phyloP scores from a whole-genome alignment of 495 filamentous ascomycete species.

The Tuber magnatum region DNA sequence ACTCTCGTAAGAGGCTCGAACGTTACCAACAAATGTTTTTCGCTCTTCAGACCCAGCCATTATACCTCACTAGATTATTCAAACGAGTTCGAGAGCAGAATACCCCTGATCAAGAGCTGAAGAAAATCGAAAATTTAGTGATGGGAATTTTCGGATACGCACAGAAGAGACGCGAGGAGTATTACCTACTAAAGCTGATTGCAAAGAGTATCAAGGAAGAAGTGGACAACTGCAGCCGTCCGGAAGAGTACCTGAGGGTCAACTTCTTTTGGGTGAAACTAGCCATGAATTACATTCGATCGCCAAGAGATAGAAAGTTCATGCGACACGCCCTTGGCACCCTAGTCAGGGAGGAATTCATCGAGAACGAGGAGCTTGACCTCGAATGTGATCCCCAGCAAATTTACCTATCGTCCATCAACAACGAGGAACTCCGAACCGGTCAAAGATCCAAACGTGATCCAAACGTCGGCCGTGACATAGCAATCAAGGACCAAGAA shows the following conservation, averaged over 20 bases:
- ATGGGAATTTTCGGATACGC: conserved; percentile 98
- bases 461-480: conserved; percentile 75
- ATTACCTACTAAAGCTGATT: conserved; percentile 88
- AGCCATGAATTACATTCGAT: conserved; percentile 78
- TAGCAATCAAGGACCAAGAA: conserved; percentile 88
- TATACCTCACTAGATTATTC: conserved; percentile 87
- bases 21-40: conserved; percentile 98
- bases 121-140: conserved; percentile 82
- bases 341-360: conserved; percentile 76
- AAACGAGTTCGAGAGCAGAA: conserved; percentile 73
- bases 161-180: conserved; percentile 92
- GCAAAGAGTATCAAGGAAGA: conserved; percentile 77
- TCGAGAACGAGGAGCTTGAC: conserved; percentile 83
- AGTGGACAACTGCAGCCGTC: conserved; percentile 61
- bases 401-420: conserved; percentile 89
- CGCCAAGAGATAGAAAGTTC: conserved; percentile 86
- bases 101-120: conserved; percentile 83
- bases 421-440: conserved; percentile 91
- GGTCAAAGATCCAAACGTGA: conserved; percentile 71
- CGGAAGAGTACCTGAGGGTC: conserved; percentile 80
- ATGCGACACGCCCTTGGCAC: conserved; percentile 75
- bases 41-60: conserved; percentile 90
- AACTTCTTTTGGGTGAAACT: conserved; percentile 91
- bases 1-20: conserved; percentile 85
- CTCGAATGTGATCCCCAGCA: conserved; percentile 96